Evolutionary conservation across 73 alveolate genomes (phyloP).

Genomic region (Tetrahymena malaccensis): DNA sequence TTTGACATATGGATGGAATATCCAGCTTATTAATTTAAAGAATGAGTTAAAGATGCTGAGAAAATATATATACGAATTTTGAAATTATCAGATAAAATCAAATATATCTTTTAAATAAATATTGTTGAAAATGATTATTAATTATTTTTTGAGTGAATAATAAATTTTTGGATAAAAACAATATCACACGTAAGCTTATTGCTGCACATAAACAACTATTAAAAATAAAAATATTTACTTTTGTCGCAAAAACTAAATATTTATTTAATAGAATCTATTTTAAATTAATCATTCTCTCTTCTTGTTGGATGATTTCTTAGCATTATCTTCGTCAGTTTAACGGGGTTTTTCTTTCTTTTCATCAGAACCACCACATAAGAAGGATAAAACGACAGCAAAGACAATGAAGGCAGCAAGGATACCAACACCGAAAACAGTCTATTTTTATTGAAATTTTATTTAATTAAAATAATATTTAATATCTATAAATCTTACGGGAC

Average conservation of each 20-base stretch:
- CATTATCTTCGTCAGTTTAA: not conserved
- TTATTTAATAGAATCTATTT: not conserved
- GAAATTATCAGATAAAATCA: not conserved
- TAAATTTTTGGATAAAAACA: not conserved
- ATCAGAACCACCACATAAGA: not conserved
- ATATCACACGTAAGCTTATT: not conserved
- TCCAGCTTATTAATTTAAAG: too few relatives aligned
- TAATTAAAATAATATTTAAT: not conserved
- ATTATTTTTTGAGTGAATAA: not conserved
- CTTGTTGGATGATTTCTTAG: not conserved
- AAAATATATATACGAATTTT: too few relatives aligned
- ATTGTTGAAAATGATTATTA: not conserved
- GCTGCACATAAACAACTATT: not conserved
- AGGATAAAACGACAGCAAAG: not conserved
- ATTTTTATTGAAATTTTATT: not conserved
- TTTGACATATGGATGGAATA: not conserved
- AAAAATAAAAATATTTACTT: not conserved
- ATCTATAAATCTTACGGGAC: not conserved
- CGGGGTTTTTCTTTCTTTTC: not conserved
- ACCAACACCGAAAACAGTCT: not conserved
- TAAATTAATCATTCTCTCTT: not conserved
- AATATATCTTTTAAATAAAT: not conserved
- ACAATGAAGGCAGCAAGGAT: not conserved
- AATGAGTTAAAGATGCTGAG: not conserved
- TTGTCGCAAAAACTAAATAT: not conserved